Base-by-base conservation (phyloP, 768 basidiomycete genomes). In the Boletus pseudopeckii region DNA sequence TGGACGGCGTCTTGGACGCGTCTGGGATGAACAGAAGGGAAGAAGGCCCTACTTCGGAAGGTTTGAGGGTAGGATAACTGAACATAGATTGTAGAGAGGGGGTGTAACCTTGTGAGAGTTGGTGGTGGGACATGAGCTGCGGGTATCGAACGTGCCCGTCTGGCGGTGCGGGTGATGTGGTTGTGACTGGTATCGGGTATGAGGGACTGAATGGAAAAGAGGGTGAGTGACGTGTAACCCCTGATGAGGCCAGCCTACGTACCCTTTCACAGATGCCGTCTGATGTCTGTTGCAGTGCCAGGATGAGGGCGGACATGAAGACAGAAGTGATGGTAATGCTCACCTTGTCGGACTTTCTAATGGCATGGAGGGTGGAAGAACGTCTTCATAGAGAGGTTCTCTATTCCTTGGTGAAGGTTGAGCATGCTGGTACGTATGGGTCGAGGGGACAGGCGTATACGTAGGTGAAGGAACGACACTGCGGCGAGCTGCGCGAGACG, bases 31-130 rank as follows among this genome's bases (percentile, higher is more conserved):
- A 78, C 8, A 83, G 64, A 34, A 83, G 68, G 10, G 80, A 80
- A 13, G 74, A 66, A 4, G 73, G 63, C 20, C 69, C 69, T 39
- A 68, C 63, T 52, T 74, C 70, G 39, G 70, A 61, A 47, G 66
- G 57, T 67, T 61, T 56, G 68, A 69, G 58, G 65, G 53, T 63
- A 53, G 58, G 64, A 72, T 64, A 69, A 64, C 65, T 55, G 67
- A 89, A 90, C 86, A 89, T 90, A 22, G 87, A 89, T 50, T 80
- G 80, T n/a, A 85, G 68, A 6, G 87, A 90, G 1, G 89, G 89
- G 24, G 78, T 79, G 63, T 92, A 92, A 37, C 90, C 90, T 63
- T 92, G 90, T 47, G 72, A 77, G 52, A 82, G 78, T 68, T 92
- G 90, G 54, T 92, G 90, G 52, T 80, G 80, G 1, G 85, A 83